Conservation (phyloP, 2,329 filamentous ascomycete genomes). For the Ascochyta lentis region DNA sequence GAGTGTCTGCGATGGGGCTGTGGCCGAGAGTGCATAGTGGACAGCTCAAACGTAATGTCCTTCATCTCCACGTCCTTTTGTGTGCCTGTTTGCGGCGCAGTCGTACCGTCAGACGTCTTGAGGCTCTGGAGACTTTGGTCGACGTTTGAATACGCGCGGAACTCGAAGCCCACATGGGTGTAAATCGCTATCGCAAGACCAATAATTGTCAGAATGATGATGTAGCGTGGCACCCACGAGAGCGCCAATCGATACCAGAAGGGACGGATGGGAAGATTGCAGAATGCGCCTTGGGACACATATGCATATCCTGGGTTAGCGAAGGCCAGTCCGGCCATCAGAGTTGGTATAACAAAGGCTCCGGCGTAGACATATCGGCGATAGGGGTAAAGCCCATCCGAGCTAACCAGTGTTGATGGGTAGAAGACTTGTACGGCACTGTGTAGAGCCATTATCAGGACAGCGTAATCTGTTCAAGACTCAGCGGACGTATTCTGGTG, state of each 20-base stretch:
- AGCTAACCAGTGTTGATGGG: conserved; percentile 54
- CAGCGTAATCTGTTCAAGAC: conserved; percentile 63
- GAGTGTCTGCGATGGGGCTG: conserved; percentile 16
- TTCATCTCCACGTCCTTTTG: conserved; percentile 3
- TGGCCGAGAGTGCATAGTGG: not conserved
- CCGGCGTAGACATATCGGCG: conserved; percentile 65
- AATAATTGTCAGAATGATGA: conserved; percentile 70
- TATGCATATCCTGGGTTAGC: conserved; percentile 63
- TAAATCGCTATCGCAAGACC: conserved; percentile 74
- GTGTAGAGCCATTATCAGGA: conserved; percentile 76
- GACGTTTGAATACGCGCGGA: conserved; percentile 46
- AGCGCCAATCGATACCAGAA: conserved; percentile 73
- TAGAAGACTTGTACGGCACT: conserved; percentile 75
- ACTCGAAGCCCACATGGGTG: conserved; percentile 62
- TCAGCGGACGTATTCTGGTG: not conserved
- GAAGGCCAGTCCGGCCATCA: conserved; percentile 70
- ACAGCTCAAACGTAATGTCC: conserved; percentile 13
- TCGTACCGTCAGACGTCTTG: conserved; percentile 20
- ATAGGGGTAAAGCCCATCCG: conserved; percentile 73
- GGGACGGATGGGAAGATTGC: conserved; percentile 70
- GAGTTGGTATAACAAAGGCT: conserved; percentile 64
- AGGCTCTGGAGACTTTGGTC: conserved; percentile 20
- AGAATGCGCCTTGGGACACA: conserved; percentile 69
- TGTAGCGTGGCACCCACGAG: conserved; percentile 76
- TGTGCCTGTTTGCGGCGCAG: conserved; percentile 2